Evolutionary conservation across 768 basidiomycete genomes (phyloP).

Genomic region (Amanita pallidorosea): DNA sequence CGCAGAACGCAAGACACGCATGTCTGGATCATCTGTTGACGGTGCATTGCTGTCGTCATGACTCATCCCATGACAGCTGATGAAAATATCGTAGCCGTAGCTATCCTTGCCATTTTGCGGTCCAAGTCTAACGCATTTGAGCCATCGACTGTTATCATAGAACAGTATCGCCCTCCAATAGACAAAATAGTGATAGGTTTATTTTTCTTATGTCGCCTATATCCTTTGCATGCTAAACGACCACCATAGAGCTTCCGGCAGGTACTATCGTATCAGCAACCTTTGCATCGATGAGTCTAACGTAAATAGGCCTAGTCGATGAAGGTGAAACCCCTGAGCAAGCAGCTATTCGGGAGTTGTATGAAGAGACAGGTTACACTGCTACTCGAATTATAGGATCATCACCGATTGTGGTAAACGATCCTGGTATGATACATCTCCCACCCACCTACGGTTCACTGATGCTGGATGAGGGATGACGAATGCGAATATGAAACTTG

Average conservation of each 20-base stretch:
- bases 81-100: constrained; percentile 47
- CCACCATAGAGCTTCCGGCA: constrained; percentile 24
- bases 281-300: background rate
- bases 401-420: constrained; percentile 50
- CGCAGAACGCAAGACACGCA: constrained; percentile 75
- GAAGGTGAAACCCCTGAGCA: constrained; percentile 72
- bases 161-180: constrained; percentile 87
- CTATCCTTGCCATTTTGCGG: constrained; percentile 70
- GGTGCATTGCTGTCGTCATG: constrained; percentile 30
- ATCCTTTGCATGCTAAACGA: background rate
- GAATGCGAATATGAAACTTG: constrained; percentile 86
- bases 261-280: constrained; percentile 12
- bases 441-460: background rate
- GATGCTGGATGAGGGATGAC: constrained; percentile 62
- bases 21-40: constrained; percentile 70
- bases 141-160: constrained; percentile 73
- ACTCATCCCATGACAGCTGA: background rate
- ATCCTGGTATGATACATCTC: constrained; percentile 45
- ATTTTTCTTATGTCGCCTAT: background rate
- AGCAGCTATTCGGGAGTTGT: constrained; percentile 79
- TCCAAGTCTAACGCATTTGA: constrained; percentile 68
- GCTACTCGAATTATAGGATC: constrained; percentile 53
- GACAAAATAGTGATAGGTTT: constrained; percentile 66
- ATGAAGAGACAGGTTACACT: constrained; percentile 88
- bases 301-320: constrained; percentile 62